Conservation (phyloP, 352 stramenopile species). For the Thalassiosira livingstoniorum region DNA sequence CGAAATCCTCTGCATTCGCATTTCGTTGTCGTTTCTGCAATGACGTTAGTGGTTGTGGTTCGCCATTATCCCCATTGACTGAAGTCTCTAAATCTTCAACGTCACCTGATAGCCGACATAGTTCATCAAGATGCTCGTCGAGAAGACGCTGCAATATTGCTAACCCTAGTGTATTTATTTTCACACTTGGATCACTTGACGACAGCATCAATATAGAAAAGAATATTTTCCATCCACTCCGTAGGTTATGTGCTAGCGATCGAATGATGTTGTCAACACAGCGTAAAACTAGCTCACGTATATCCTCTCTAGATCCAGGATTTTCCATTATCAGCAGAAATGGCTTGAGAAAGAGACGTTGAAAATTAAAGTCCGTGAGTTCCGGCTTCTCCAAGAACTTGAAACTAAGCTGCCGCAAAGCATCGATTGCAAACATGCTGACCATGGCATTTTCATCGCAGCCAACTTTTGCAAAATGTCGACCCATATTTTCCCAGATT, state of each 20-base stretch:
- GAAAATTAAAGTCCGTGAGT: constrained; percentile 99
- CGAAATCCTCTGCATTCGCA: constrained; percentile 84
- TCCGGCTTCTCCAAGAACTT: constrained; percentile 99
- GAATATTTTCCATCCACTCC: constrained; percentile 87
- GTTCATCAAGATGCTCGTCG: constrained; percentile 82
- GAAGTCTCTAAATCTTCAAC: constrained; percentile 32
- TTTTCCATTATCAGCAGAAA: constrained; percentile 90
- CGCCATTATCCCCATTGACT: constrained; percentile 41
- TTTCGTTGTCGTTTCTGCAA: constrained; percentile 71
- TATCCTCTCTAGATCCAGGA: constrained; percentile 73
- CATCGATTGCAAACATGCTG: constrained; percentile 99
- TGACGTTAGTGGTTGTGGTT: constrained; percentile 51
- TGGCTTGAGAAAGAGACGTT: constrained; percentile 96
- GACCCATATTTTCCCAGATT: constrained; percentile 96
- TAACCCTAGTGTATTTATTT: constrained; percentile 79
- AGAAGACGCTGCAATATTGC: constrained; percentile 85
- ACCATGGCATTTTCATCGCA: constrained; percentile 96
- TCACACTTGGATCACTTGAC: constrained; percentile 75
- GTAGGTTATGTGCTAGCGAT: constrained; percentile 79
- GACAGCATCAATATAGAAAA: constrained; percentile 84
- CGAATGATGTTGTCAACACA: constrained; percentile 86
- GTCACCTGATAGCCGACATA: constrained; percentile 59
- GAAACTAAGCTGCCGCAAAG: constrained; percentile 98
- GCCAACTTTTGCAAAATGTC: constrained; percentile 97
- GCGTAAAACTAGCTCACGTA: constrained; percentile 82